Conservation (phyloP, 805 yeast genomes). For the Starmera caribaea region DNA sequence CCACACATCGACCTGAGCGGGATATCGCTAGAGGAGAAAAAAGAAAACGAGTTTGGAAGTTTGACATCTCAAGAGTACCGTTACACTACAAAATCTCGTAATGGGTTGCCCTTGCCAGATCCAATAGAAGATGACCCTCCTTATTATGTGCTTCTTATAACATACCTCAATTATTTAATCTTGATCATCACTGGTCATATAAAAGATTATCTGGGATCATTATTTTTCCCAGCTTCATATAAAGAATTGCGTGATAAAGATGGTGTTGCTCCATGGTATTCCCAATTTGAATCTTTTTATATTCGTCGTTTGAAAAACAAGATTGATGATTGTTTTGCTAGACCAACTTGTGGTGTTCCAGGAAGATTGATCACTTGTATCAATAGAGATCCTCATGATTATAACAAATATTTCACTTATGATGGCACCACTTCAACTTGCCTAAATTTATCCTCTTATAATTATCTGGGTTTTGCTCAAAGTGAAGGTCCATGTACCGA, state of each 20-base stretch:
- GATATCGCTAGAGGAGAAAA: slow-evolving; percentile 26
- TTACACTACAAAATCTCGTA: slow-evolving; percentile 49
- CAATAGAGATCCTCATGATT: slow-evolving; percentile 64
- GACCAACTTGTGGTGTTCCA: slow-evolving; percentile 97
- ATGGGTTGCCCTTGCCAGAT: slow-evolving; percentile 45
- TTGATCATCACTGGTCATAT: slow-evolving; percentile 84
- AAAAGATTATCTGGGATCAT: slow-evolving; percentile 78
- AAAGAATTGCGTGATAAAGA: slow-evolving; percentile 61
- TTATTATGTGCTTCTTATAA: slow-evolving; percentile 63
- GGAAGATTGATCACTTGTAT: slow-evolving; percentile 82
- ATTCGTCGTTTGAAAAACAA: slow-evolving; percentile 85
- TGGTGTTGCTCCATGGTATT: slow-evolving; percentile 94
- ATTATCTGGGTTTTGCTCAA: slow-evolving; percentile 95
- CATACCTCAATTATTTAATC: slow-evolving; percentile 78
- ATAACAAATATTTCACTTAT: slow-evolving; percentile 55
- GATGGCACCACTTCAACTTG: slow-evolving; percentile 72
- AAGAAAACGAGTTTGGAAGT: slow-evolving; percentile 65
- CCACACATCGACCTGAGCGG: slow-evolving; percentile 26
- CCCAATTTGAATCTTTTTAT: slow-evolving; percentile 89
- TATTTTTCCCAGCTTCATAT: slow-evolving; percentile 57
- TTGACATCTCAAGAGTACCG: slow-evolving; percentile 57
- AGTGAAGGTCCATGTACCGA: slow-evolving; percentile 88
- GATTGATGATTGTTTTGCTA: slow-evolving; percentile 88
- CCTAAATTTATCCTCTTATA: slow-evolving; percentile 81
- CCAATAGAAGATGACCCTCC: slow-evolving; percentile 80